phyloP scores from a whole-genome alignment of 2,329 filamentous ascomycete species.

The Nothopassalora personata region DNA sequence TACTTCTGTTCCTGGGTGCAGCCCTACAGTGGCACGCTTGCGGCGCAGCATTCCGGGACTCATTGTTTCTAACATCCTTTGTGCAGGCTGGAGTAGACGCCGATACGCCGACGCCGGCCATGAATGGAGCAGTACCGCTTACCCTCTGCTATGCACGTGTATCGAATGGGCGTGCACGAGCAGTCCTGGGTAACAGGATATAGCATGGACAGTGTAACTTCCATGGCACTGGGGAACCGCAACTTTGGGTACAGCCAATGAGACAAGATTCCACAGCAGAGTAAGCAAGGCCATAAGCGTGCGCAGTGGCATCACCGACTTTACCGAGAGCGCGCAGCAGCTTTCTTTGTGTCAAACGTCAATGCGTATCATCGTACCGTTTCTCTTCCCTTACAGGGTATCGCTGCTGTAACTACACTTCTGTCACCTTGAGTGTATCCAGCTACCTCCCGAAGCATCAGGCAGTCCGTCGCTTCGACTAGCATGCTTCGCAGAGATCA shows the following conservation, averaged over 20 bases:
- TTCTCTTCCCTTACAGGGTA: background rate
- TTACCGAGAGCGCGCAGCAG: background rate
- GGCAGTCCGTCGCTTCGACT: background rate
- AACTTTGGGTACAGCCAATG: slow-evolving; percentile 1
- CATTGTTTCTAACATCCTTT: slow-evolving; percentile 19
- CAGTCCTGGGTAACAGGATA: background rate
- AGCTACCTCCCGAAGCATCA: background rate
- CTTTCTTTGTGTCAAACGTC: slow-evolving; percentile 1
- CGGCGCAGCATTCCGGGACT: slow-evolving; percentile 6
- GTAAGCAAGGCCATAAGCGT: slow-evolving; percentile 3
- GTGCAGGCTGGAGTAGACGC: slow-evolving; percentile 19
- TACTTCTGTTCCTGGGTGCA: slow-evolving; percentile 3
- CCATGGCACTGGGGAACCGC: background rate
- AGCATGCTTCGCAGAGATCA: slow-evolving; percentile 5
- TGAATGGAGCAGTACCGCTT: background rate
- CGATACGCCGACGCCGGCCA: background rate
- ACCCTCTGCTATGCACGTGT: background rate
- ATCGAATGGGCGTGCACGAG: background rate
- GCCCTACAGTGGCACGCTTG: slow-evolving; percentile 8
- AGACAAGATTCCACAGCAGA: background rate
- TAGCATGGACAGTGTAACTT: slow-evolving; percentile 1
- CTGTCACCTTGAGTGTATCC: slow-evolving; percentile 1
- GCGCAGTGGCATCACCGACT: background rate
- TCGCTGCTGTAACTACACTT: background rate
- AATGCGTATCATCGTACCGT: slow-evolving; percentile 1